phyloP scores from a whole-genome alignment of 2,329 filamentous ascomycete genomes.

The Aspergillus costaricaensis region DNA sequence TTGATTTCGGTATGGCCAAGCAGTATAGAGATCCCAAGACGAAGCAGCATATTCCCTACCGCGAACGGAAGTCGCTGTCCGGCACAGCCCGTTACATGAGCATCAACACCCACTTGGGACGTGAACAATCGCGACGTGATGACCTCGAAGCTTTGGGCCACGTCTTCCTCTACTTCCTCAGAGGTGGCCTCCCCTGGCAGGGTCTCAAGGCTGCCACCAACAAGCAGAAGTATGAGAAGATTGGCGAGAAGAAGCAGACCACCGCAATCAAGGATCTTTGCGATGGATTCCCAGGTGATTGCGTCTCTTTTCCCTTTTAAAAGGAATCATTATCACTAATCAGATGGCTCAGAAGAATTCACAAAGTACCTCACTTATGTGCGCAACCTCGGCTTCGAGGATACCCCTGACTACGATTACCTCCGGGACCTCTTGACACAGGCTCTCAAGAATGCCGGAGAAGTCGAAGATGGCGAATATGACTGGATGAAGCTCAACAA shows the following conservation, averaged over 20 bases:
- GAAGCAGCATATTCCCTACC: slow-evolving; percentile 97
- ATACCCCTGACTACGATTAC: slow-evolving; percentile 98
- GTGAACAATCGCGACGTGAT: slow-evolving; percentile 93
- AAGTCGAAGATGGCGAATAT: slow-evolving; percentile 96
- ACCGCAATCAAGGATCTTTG: slow-evolving; percentile 96
- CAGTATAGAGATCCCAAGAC: slow-evolving; percentile 98
- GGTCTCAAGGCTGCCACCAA: slow-evolving; percentile 69
- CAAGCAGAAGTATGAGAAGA: slow-evolving; percentile 99
- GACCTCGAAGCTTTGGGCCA: slow-evolving; percentile 83
- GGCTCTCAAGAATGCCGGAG: slow-evolving; percentile 88
- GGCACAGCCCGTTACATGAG: slow-evolving; percentile 98
- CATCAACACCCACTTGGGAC: slow-evolving; percentile 97
- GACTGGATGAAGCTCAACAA: slow-evolving; percentile 99
- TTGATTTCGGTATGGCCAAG: slow-evolving; percentile 99
- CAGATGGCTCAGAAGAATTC: slow-evolving; percentile 72
- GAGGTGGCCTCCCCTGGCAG: slow-evolving; percentile 68
- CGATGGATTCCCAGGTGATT: slow-evolving; percentile 79
- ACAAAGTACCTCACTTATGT: slow-evolving; percentile 97
- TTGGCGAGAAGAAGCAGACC: slow-evolving; percentile 99
- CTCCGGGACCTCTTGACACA: slow-evolving; percentile 94
- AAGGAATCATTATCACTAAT: slow-evolving; percentile 18
- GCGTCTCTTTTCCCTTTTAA: not conserved
- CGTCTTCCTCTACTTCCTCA: slow-evolving; percentile 70
- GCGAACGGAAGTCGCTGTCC: slow-evolving; percentile 93
- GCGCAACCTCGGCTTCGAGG: slow-evolving; percentile 95